Evolutionary conservation across 768 basidiomycete species (phyloP).

Genomic region (Pleurotus sapidus): DNA sequence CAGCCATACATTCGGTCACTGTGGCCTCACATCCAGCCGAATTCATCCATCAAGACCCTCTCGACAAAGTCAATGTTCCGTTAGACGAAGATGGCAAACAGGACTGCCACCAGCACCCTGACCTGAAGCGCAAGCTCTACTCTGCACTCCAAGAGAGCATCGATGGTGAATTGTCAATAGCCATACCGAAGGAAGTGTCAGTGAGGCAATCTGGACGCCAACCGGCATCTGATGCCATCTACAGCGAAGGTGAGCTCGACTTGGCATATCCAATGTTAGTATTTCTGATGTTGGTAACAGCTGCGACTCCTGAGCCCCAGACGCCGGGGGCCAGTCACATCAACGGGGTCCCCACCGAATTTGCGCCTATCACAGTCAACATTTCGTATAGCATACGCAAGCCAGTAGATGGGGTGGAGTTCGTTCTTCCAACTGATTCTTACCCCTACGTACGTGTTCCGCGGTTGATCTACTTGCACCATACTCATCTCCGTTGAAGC

Average conservation of each 20-base stretch:
- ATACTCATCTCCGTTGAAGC: conserved; percentile 41
- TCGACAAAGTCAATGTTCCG: conserved; percentile 56
- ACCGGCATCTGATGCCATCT: conserved; percentile 33
- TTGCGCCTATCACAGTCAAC: conserved; percentile 69
- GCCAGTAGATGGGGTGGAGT: conserved; percentile 83
- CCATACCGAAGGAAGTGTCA: conserved; percentile 72
- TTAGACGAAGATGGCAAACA: conserved; percentile 43
- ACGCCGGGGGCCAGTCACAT: conserved; percentile 45
- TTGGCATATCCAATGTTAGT: too few species aligned
- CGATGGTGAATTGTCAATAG: conserved; percentile 92
- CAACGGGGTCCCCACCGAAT: conserved; percentile 46
- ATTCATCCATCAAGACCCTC: conserved; percentile 76
- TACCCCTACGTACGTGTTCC: conserved; percentile 72
- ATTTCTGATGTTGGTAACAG: conserved; percentile 26
- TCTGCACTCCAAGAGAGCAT: conserved; percentile 88
- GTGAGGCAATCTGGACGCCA: conserved; percentile 57
- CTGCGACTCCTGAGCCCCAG: conserved; percentile 81
- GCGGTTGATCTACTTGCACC: conserved; percentile 1
- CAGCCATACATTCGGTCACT: conserved; percentile 73
- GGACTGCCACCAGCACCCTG: conserved; percentile 88
- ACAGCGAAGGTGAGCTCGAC: conserved; percentile 53
- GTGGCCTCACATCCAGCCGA: conserved; percentile 72
- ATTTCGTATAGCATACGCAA: conserved; percentile 81
- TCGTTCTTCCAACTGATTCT: conserved; percentile 76
- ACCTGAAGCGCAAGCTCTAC: conserved; percentile 90